Evolutionary conservation across 768 basidiomycete genomes (phyloP).

Genomic region (Suillus variegatus): DNA sequence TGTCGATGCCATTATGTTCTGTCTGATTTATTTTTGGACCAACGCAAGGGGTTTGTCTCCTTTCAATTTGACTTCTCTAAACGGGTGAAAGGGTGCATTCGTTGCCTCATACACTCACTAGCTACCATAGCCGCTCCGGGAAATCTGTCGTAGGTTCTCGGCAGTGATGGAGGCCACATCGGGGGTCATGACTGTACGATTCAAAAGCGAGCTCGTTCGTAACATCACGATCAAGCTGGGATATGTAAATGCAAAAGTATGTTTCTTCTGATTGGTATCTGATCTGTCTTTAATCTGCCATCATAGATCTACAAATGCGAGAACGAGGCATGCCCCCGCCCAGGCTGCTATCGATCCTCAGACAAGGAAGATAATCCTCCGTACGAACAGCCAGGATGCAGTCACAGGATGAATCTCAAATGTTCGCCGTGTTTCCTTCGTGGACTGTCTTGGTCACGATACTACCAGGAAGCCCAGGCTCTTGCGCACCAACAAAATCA

Average conservation of each 20-base stretch:
- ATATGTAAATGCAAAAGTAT: conserved; percentile 97
- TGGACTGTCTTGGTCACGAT: conserved; percentile 96
- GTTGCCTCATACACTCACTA: conserved; percentile 6
- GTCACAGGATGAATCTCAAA: conserved; percentile 83
- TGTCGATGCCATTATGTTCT: no score
- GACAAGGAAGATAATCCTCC: conserved; percentile 63
- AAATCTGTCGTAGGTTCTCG: no score
- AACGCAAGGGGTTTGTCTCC: no score
- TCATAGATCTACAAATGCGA: conserved; percentile 82
- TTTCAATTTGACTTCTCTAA: conserved; percentile 21
- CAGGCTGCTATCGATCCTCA: conserved; percentile 92
- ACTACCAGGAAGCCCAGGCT: conserved; percentile 93
- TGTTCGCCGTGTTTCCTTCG: conserved; percentile 98
- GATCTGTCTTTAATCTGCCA: conserved; percentile 12
- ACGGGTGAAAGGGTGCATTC: background rate
- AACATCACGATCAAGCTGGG: conserved; percentile 99
- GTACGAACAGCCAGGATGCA: conserved; percentile 93
- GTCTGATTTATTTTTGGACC: background rate
- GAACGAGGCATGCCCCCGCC: conserved; percentile 73
- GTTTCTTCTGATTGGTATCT: conserved; percentile 27
- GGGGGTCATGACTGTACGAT: conserved; percentile 96
- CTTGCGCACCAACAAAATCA: conserved; percentile 91
- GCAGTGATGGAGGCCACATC: conserved; percentile 97
- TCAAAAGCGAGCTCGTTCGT: conserved; percentile 98
- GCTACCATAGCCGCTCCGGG: no score